Conservation (phyloP, 306 rosid species). For the Mimosa bimucronata region DNA sequence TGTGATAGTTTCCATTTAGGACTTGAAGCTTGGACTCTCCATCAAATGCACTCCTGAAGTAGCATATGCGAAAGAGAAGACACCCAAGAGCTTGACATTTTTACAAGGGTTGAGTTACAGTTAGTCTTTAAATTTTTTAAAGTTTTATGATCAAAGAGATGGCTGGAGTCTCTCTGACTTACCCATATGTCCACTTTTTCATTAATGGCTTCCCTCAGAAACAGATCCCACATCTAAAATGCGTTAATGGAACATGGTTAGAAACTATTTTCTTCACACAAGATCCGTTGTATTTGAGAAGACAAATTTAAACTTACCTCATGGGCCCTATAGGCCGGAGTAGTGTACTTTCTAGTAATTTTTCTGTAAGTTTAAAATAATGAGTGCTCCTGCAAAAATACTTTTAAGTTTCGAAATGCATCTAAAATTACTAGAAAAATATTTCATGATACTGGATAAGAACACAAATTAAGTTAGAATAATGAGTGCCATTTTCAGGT, state of each 20-base stretch:
- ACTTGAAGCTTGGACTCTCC: conserved; percentile 99
- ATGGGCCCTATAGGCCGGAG: conserved; percentile 96
- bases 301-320: conserved; percentile 57
- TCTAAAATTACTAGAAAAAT: no score
- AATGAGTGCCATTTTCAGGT: no score
- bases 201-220: conserved; percentile 74
- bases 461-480: no score
- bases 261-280: not conserved
- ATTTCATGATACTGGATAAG: no score
- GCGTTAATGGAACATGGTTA: conserved; percentile 15
- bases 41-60: conserved; percentile 94
- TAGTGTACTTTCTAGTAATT: conserved; percentile 95
- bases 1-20: conserved; percentile 94
- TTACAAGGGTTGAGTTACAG: conserved; percentile 35
- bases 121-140: conserved; percentile 2
- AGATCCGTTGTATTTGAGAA: conserved; percentile 12
- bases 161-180: conserved; percentile 43
- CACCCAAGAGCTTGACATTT: conserved; percentile 92
- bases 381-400: no score
- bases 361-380: no score
- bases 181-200: conserved; percentile 99
- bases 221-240: conserved; percentile 93
- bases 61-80: conserved; percentile 94
- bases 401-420: no score
- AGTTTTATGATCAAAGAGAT: conserved; percentile 13